Evolutionary conservation across 192 early-diverging fungal genomes (phyloP), one percentile per base, ranked within the genome.

Genomic region (Entomortierella chlamydospora): DNA sequence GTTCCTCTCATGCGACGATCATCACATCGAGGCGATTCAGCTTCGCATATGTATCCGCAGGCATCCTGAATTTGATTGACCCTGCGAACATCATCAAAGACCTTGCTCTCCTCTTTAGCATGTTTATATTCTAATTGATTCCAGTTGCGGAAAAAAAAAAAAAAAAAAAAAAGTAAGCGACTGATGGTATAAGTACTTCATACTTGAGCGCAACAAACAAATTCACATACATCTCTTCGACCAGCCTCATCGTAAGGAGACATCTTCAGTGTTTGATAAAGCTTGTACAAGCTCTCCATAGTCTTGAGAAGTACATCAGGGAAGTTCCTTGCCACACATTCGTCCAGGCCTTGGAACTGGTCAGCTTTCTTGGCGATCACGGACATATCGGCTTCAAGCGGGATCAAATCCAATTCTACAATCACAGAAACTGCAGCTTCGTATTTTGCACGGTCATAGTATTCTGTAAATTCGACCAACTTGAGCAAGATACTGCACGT

Each of bases 1-100:
- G 45, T 47, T 17, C 45, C 15, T 12, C 85, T 57, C 54, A 78
- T 22, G 74, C 74, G 4, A 62, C 54, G 49, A 78, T 78, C 67
- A 70, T 62, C 25, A 79, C 76, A 54, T 79, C 76, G 13, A 79
- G 43, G n/a, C 90, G 89, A 73, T 94, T 97, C 53, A 97, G 85
- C 57, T 83, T 86, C 10, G 89, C 88, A 77, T 93, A 90, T 0
- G 91, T 91, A 52, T 96, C 95, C 1, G 88, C 83, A 18, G 96
- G 93, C 80, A 97, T 93, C 15, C 93, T 82, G 84, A 94, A 95
- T 83, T 93, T 92, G 57, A 97, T 88, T 69, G 89, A 89, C 10
- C 96, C 94, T 1, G 91, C 91, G 90, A 94, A 95, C 61, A 93
- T 86, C 83, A 93, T 89, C 29, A 97, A 43, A 0, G 89, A 83